phyloP scores from a whole-genome alignment of 148 eudicot genomes.

The Diospyros lotus region DNA sequence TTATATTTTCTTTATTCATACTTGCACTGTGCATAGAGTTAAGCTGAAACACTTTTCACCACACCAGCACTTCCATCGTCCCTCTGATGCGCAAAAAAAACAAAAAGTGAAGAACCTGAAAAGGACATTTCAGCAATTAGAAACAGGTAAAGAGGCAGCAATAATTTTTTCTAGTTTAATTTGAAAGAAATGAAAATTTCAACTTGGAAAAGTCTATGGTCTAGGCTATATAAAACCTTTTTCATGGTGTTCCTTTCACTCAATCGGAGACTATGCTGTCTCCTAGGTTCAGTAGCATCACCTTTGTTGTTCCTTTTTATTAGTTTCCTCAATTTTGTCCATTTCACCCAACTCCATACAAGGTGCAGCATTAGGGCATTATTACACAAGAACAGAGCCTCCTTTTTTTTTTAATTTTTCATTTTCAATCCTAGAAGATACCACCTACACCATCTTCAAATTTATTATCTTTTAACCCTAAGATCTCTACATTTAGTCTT shows the following conservation, averaged over 20 bases:
- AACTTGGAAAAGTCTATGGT: no score
- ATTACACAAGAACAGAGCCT: not conserved
- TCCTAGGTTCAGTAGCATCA: no score
- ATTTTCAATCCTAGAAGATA: not conserved
- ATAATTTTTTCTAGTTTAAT: not conserved
- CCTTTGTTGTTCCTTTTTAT: no score
- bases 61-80: conserved; percentile 10
- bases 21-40: conserved; percentile 29
- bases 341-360: no score
- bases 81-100: not conserved
- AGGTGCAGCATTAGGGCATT: no score
- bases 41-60: conserved; percentile 22
- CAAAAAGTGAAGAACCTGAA: not conserved
- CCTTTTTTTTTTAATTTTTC: not conserved
- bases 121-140: conserved; percentile 7
- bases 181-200: no score
- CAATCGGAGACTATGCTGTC: no score
- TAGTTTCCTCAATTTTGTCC: no score
- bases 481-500: not conserved
- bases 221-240: no score
- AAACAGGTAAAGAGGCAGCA: not conserved
- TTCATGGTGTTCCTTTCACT: no score
- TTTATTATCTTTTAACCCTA: not conserved
- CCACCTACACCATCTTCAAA: no score
- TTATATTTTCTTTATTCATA: conserved; percentile 45